Conservation (phyloP, 2,329 filamentous ascomycete genomes). For the Ceratocystis alfenasii region DNA sequence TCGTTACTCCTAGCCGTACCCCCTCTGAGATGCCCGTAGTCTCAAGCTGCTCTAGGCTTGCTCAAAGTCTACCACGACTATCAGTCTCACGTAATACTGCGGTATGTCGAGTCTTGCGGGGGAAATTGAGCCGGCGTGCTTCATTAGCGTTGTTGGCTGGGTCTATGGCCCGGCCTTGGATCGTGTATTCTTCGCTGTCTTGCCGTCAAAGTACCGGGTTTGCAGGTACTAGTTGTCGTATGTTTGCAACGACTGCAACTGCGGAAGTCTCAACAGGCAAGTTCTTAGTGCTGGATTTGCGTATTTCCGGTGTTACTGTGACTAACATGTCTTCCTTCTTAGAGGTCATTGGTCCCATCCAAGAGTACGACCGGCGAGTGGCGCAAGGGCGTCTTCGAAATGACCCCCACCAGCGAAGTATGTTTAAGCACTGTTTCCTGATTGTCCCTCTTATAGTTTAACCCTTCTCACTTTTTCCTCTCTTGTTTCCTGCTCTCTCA, state of each 20-base stretch:
- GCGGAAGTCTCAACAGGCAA: background rate
- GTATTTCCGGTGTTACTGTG: background rate
- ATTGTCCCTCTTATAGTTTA: background rate
- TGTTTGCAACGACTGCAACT: background rate
- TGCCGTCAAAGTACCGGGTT: background rate
- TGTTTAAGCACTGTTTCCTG: conserved; percentile 23
- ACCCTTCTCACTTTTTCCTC: no score
- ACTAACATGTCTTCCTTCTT: conserved; percentile 1
- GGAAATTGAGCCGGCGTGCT: background rate
- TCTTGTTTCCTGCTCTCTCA: background rate
- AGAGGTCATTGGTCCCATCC: conserved; percentile 53
- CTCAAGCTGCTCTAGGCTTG: background rate
- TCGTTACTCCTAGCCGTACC: background rate
- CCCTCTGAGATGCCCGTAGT: background rate
- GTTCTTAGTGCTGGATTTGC: background rate
- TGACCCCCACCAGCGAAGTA: conserved; percentile 83
- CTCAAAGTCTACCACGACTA: background rate
- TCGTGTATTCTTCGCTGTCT: background rate
- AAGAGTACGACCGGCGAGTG: conserved; percentile 80
- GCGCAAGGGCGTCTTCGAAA: conserved; percentile 61
- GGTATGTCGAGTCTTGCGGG: background rate
- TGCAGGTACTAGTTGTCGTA: background rate
- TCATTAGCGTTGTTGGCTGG: background rate
- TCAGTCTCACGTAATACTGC: background rate
- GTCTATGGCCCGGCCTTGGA: background rate